phyloP scores from a whole-genome alignment of 2,329 filamentous ascomycete genomes.

The Penicillium capsulatum region DNA sequence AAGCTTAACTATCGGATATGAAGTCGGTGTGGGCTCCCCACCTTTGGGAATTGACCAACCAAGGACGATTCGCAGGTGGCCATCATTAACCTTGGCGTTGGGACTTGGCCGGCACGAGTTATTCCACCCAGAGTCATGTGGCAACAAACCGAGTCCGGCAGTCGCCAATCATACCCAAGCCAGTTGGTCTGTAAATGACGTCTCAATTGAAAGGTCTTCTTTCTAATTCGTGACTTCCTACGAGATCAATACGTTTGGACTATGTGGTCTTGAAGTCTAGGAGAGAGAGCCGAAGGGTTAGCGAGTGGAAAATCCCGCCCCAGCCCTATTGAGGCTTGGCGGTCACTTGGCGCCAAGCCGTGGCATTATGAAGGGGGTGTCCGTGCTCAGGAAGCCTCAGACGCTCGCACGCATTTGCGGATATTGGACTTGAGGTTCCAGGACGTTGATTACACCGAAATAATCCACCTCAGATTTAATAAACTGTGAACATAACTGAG shows the following conservation, averaged over 20 bases:
- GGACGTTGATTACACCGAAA: no score
- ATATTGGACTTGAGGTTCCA: no score
- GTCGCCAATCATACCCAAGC: not conserved
- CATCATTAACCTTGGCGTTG: constrained; percentile 1
- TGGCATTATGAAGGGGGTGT: no score
- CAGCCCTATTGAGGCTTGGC: no score
- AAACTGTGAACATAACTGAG: no score
- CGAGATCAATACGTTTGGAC: not conserved
- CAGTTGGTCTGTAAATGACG: not conserved
- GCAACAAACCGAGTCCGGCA: not conserved
- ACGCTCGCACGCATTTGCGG: no score
- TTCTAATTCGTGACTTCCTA: not conserved
- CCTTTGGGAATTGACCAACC: constrained; percentile 1
- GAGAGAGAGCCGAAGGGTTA: not conserved
- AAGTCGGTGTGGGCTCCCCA: not conserved
- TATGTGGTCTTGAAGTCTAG: constrained; percentile 1
- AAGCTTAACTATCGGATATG: not conserved
- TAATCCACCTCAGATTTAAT: no score
- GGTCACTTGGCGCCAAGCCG: no score
- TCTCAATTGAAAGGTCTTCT: not conserved
- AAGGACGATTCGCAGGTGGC: not conserved
- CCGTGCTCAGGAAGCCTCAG: no score
- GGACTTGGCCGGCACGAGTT: not conserved
- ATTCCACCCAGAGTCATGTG: not conserved
- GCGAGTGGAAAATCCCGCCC: not conserved